phyloP scores from a whole-genome alignment of 1,284 basidiomycete species.

The Rhizoctonia solani region DNA sequence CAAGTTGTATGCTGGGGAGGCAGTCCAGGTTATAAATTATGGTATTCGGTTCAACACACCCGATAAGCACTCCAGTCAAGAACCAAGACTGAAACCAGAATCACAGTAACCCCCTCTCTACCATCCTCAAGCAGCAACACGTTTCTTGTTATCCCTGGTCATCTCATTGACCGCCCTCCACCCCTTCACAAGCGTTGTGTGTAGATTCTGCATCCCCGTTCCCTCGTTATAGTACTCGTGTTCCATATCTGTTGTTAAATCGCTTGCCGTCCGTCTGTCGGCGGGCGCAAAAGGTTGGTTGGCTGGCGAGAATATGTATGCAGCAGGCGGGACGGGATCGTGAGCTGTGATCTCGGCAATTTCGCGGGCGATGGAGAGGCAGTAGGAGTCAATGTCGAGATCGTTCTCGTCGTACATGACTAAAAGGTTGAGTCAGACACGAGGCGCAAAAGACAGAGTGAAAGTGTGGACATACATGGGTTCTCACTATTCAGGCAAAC shows the following conservation, averaged over 20 bases:
- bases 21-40: too few relatives aligned
- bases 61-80: too few relatives aligned
- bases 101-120: not conserved
- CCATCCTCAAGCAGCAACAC: not conserved
- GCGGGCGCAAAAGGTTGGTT: constrained; percentile 69
- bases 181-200: constrained; percentile 57
- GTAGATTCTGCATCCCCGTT: constrained; percentile 56
- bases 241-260: constrained; percentile 48
- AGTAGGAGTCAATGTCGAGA: constrained; percentile 68
- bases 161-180: constrained; percentile 51
- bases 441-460: not conserved
- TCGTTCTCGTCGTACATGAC: constrained; percentile 52
- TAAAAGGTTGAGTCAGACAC: not conserved
- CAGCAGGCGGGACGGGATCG: constrained; percentile 57
- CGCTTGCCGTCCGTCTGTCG: constrained; percentile 61
- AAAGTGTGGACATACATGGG: constrained; percentile 58
- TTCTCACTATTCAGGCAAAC: constrained; percentile 55
- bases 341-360: constrained; percentile 67
- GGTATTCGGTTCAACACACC: too few relatives aligned
- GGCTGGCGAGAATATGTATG: constrained; percentile 57
- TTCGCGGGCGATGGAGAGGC: constrained; percentile 62
- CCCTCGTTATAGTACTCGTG: constrained; percentile 46
- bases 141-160: constrained; percentile 25
- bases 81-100: not conserved
- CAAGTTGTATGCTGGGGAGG: too few relatives aligned